phyloP scores from a whole-genome alignment of 2,329 filamentous ascomycete species.

The Ceratocystis smalleyi region DNA sequence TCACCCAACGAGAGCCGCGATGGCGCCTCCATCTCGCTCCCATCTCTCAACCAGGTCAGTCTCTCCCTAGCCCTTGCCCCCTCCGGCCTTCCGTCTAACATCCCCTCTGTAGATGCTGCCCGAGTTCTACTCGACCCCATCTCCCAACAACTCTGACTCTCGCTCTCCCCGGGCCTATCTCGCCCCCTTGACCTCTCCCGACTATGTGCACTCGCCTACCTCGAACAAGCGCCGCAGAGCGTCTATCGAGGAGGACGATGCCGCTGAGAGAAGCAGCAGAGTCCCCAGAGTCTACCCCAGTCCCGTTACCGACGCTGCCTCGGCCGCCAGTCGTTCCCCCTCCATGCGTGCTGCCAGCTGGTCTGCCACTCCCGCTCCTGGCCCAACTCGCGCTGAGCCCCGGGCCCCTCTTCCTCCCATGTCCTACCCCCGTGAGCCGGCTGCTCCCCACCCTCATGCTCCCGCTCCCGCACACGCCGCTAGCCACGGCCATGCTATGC shows the following conservation, averaged over 20 bases:
- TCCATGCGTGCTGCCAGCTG: constrained; percentile 9
- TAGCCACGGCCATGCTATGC: background rate
- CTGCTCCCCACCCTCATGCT: background rate
- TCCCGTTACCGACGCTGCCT: constrained; percentile 18
- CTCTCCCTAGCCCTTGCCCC: background rate
- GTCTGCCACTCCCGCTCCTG: constrained; percentile 4
- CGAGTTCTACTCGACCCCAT: constrained; percentile 23
- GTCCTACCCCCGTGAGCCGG: constrained; percentile 8
- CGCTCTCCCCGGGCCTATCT: constrained; percentile 24
- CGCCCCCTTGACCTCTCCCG: constrained; percentile 27
- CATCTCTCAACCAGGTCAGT: constrained; percentile 38
- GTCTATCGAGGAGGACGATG: constrained; percentile 26
- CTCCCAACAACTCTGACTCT: constrained; percentile 23
- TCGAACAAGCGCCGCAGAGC: constrained; percentile 32
- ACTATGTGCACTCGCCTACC: constrained; percentile 36
- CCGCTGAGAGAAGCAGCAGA: constrained; percentile 28
- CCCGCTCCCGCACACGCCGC: background rate
- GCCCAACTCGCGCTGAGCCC: constrained; percentile 1
- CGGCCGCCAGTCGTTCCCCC: constrained; percentile 8
- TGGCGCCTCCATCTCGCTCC: constrained; percentile 31
- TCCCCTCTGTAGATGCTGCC: constrained; percentile 22
- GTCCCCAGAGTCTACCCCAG: constrained; percentile 33
- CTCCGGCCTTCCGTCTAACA: background rate
- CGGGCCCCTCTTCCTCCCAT: constrained; percentile 6
- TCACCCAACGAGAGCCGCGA: constrained; percentile 26